These are phyloP conservation scores for Psilocybe mexicana DNA, from an alignment of 1,284 basidiomycete species.

Conservation along the genomic window DNA sequence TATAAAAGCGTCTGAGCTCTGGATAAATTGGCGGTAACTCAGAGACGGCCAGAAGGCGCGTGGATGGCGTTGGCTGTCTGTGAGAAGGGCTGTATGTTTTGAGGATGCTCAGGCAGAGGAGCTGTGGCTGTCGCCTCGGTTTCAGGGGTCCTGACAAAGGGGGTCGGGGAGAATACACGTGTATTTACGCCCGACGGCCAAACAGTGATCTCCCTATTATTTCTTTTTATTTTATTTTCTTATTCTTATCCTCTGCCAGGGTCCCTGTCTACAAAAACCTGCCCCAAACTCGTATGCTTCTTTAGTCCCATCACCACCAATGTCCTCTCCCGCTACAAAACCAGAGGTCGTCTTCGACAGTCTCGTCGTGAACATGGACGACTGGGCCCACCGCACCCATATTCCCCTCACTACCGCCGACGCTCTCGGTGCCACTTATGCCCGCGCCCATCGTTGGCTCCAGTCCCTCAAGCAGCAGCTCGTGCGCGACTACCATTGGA, in stretches of 20 bases:
- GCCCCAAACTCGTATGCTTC: constrained; percentile 27
- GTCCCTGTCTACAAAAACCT: constrained; percentile 32
- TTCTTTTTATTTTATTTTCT: constrained; percentile 6
- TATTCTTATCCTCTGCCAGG: constrained; percentile 31
- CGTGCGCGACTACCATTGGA: constrained; percentile 67
- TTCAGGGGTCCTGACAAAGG: constrained; percentile 19
- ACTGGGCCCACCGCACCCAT: constrained; percentile 73
- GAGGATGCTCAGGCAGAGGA: not conserved
- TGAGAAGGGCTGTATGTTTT: constrained; percentile 11
- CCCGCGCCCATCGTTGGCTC: constrained; percentile 75
- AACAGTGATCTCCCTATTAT: constrained; percentile 30
- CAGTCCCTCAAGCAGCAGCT: constrained; percentile 59
- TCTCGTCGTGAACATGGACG: constrained; percentile 77
- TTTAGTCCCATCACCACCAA: constrained; percentile 23
- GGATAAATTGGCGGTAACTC: not conserved
- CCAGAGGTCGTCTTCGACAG: constrained; percentile 75
- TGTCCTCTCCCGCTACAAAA: constrained; percentile 37
- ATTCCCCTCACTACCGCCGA: constrained; percentile 80
- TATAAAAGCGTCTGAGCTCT: not conserved
- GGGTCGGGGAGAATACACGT: constrained; percentile 43
- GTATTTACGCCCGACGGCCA: constrained; percentile 43
- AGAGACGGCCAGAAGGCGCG: not conserved
- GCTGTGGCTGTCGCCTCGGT: constrained; percentile 12
- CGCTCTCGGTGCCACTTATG: constrained; percentile 74
- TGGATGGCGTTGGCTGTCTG: not conserved